Evolutionary conservation across 805 yeast species (phyloP), one percentile per base, ranked within the genome.

Genomic region (Nakazawaea laoshanensis): DNA sequence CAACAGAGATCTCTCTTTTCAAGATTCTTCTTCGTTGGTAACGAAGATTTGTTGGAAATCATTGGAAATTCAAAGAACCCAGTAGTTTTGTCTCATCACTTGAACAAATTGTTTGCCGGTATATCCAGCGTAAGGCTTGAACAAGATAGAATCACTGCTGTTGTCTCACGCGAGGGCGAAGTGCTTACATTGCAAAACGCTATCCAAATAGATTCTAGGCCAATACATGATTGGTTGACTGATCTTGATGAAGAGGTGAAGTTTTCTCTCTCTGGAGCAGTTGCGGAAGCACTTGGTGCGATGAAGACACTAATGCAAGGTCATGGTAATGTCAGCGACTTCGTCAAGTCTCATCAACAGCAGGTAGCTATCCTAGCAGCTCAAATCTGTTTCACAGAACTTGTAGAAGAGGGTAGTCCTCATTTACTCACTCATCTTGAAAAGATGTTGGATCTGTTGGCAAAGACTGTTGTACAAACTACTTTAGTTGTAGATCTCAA

Each of bases 1-100:
- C 70, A 68, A 24, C 94, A 88, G 49, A 60, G 97, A 41, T 78
- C 70, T 26, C 38, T 64, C 1, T 89, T 81, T 45, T 88, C 95
- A 1, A 64, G 96, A 29, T 78, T 87, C 36, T 87, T 79, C 46
- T 88, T 89, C 48, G 58, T 89, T 18, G 96, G 96, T 5, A 89
- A 89, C 49, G 95, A 87, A 39, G 96, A 89, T 49, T 55, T 89
- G 19, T 58, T 89, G 21, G 94, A 85, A 40, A 69, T 89, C 24
- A 68, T 89, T 22, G 95, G 96, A 2, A 68, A 77, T 32, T 58
- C 74, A 0, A 55, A 49, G 4, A 69, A 77, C 41, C 44, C 72
- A 2, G 26, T 29, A 2, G 42, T 62, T 5, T 60, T 78, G 4
- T 74, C 77, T 12, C 66, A 62, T 29, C 87, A 80, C 46, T 54